Conservation (phyloP, 305 asterid species). For the Fraxinus baroniana region DNA sequence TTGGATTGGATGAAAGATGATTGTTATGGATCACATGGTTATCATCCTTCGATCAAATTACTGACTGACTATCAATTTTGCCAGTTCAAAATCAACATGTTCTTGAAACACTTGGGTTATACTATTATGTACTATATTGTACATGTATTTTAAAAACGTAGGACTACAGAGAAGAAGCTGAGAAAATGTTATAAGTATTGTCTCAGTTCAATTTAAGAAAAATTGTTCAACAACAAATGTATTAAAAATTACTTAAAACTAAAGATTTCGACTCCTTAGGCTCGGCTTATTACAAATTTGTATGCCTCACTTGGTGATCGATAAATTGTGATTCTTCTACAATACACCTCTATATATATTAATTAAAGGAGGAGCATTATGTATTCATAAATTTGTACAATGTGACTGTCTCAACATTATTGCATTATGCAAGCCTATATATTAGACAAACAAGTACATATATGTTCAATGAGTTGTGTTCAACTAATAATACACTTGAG, state of each 20-base stretch:
- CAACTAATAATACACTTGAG: background rate
- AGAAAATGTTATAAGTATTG: background rate
- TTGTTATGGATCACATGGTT: background rate
- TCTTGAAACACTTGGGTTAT: slow-evolving; percentile 7
- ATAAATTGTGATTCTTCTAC: background rate
- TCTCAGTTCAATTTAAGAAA: background rate
- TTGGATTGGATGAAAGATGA: slow-evolving; percentile 33
- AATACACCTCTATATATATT: background rate
- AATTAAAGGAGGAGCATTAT: background rate
- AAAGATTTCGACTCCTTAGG: background rate
- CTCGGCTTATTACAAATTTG: background rate
- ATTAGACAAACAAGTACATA: background rate
- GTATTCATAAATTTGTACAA: background rate
- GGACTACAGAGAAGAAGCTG: background rate
- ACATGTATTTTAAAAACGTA: slow-evolving; percentile 6
- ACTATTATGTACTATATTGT: slow-evolving; percentile 13
- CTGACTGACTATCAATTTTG: background rate
- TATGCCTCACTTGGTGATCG: background rate
- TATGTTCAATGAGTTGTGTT: background rate
- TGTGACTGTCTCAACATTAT: background rate
- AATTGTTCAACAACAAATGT: background rate
- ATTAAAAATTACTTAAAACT: background rate
- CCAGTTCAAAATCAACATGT: background rate
- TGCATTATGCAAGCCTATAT: background rate
- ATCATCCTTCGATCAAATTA: background rate